Percentiles rank a stretch among this genome's conserved stretches.
Evolutionary conservation across 192 early-diverging fungal genomes (phyloP).

Genomic region (Pilobolus umbonatus): DNA sequence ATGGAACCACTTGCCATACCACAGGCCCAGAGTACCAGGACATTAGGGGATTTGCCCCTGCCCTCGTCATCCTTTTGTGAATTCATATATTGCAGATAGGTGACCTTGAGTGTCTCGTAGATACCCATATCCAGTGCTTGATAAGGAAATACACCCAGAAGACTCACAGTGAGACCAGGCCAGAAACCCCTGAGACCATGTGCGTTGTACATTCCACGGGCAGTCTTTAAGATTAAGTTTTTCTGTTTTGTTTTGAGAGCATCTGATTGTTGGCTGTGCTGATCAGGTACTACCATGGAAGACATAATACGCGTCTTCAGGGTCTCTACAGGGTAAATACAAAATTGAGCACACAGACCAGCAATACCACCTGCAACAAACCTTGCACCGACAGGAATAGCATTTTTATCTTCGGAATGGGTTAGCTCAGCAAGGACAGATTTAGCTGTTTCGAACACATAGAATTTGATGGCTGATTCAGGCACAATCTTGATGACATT

Average conservation of each 20-base stretch:
- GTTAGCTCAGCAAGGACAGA: conserved; percentile 36
- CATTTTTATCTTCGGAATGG: conserved; percentile 37
- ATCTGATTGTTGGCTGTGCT: background rate
- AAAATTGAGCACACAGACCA: conserved; percentile 66
- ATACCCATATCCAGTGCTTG: conserved; percentile 67
- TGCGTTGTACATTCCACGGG: conserved; percentile 54
- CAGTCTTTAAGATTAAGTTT: conserved; percentile 43
- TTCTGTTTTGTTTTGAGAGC: conserved; percentile 1
- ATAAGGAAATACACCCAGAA: conserved; percentile 76
- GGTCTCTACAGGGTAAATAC: conserved; percentile 74
- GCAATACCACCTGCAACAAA: conserved; percentile 72
- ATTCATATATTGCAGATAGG: conserved; percentile 45
- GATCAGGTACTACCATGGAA: conserved; percentile 37
- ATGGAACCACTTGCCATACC: conserved; percentile 64
- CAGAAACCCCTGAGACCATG: conserved; percentile 63
- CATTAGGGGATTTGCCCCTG: conserved; percentile 36
- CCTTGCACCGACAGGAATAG: conserved; percentile 41
- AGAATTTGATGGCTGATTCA: conserved; percentile 74
- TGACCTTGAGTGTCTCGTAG: conserved; percentile 67
- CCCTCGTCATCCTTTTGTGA: conserved; percentile 26
- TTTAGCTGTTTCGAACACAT: conserved; percentile 64
- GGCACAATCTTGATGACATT: conserved; percentile 77
- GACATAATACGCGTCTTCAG: conserved; percentile 73
- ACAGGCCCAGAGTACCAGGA: conserved; percentile 52
- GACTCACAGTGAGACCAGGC: conserved; percentile 33